Evolutionary conservation across 2,329 filamentous ascomycete species (phyloP), one percentile per base, ranked within the genome.

Genomic region (Pseudopyrenochaeta lycopersici): DNA sequence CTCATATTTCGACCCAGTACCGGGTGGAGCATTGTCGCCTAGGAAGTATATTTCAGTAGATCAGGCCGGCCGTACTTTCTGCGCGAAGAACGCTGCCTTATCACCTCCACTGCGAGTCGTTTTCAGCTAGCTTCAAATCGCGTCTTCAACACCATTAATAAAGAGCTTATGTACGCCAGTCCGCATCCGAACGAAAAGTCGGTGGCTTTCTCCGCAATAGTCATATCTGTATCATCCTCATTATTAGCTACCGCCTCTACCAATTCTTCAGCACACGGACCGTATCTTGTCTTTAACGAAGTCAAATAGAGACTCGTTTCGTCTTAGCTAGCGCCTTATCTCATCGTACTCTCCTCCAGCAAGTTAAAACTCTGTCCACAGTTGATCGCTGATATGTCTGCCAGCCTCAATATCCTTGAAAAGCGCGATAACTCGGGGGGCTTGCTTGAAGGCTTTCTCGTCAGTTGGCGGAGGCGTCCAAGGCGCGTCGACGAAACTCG

Each of bases 391-490:
- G 32, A 35, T 35, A 17, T 14, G 12, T n/a, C 38, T 58, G 54
- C 58, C 60, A 30, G 49, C 54, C 50, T 55, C 38, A 44, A 60
- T 58, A 12, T 45, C 40, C 49, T 52, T 56, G 50, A 64, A 62
- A 46, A 56, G 54, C 45, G 56, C 54, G 44, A 63, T 50, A 35
- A 61, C 59, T 49, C 52, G 49, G 35, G 14, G 42, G 38, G 45
- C 54, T 50, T 54, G 47, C 12, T 51, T 17, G 45, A 53, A 54
- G 27, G 29, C 46, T 49, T 62, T 63, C 60, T 59, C 45, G 31
- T 59, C 46, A 30, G 49, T 59, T 18, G 40, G 46, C 18, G 56
- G 60, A 54, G 58, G 62, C 48, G 58, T 63, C 46, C 57, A 56
- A 58, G 54, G 59, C 45, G 38, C 36, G n/a, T 60, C 21, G 46